Conservation (phyloP, 805 yeast species). For the Tetrapisispora taiwanensis region DNA sequence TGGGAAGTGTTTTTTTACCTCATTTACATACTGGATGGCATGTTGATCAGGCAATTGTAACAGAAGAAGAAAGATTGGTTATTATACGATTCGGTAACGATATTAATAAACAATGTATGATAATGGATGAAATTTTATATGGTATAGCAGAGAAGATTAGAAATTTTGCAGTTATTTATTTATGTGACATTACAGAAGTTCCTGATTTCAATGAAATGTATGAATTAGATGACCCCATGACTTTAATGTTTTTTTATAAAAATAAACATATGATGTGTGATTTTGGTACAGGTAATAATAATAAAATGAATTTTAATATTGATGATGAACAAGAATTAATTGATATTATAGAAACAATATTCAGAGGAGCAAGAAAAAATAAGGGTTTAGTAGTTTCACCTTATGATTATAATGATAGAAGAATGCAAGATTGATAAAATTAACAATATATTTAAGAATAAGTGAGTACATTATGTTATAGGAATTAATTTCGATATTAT, state of each 20-base stretch:
- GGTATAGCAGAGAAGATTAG: constrained; percentile 72
- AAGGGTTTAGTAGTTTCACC: constrained; percentile 87
- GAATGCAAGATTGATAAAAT: constrained; percentile 9
- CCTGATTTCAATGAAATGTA: constrained; percentile 68
- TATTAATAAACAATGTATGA: constrained; percentile 65
- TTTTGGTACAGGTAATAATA: constrained; percentile 95
- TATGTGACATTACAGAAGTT: constrained; percentile 82
- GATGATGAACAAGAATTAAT: constrained; percentile 81
- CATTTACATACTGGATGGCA: constrained; percentile 87
- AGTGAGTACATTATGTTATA: too few species aligned
- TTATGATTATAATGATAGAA: constrained; percentile 44
- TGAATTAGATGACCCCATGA: constrained; percentile 64
- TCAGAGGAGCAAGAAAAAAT: constrained; percentile 86
- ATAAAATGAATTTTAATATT: constrained; percentile 74
- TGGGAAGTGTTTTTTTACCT: constrained; percentile 79
- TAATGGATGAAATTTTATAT: constrained; percentile 80
- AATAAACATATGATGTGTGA: constrained; percentile 98
- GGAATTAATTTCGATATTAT: too few species aligned
- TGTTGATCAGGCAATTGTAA: constrained; percentile 91
- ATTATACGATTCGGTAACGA: constrained; percentile 84
- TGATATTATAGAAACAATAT: constrained; percentile 81
- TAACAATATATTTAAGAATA: not conserved
- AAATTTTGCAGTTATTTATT: constrained; percentile 79
- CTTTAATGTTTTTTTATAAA: constrained; percentile 86
- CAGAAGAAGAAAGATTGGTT: constrained; percentile 86